A percentile compares a stretch with the other conserved stretches of the same genome.
Evolutionary conservation across 805 yeast species (phyloP).

Genomic region (Osmozyma mogii): DNA sequence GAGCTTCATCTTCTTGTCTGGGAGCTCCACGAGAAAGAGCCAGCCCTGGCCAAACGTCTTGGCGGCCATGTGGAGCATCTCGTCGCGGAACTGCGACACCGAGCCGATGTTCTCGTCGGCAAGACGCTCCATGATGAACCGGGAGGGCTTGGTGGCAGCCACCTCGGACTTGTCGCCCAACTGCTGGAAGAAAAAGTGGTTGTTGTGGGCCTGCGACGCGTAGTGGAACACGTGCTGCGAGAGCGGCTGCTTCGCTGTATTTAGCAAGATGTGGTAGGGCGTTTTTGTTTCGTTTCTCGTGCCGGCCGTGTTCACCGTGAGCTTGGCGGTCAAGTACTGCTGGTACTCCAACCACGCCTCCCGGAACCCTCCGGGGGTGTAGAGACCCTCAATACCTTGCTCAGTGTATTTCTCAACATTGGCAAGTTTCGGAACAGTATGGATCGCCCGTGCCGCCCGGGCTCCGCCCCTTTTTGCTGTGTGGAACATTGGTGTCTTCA

Average conservation of each 20-base stretch:
- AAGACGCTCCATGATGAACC: slow-evolving; percentile 31
- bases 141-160: slow-evolving; percentile 26
- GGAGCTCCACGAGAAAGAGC: slow-evolving; percentile 62
- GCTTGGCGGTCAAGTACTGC: slow-evolving; percentile 47
- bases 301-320: slow-evolving; percentile 62
- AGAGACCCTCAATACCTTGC: slow-evolving; percentile 58
- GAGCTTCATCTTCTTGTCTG: slow-evolving; percentile 49
- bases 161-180: slow-evolving; percentile 30
- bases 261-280: slow-evolving; percentile 62
- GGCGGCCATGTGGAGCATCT: slow-evolving; percentile 44
- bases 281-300: slow-evolving; percentile 70
- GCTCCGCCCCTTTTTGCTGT: no score
- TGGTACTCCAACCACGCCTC: slow-evolving; percentile 82
- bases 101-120: slow-evolving; percentile 25
- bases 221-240: slow-evolving; percentile 70
- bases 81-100: slow-evolving; percentile 44
- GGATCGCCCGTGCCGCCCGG: no score
- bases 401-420: slow-evolving; percentile 28
- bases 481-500: no score
- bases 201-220: slow-evolving; percentile 89
- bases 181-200: slow-evolving; percentile 80
- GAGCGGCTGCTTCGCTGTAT: slow-evolving; percentile 59
- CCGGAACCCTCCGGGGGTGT: slow-evolving; percentile 57
- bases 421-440: slow-evolving; percentile 55
- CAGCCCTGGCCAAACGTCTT: slow-evolving; percentile 62